A percentile compares a stretch with the other conserved stretches of the same genome.
phyloP scores from a whole-genome alignment of 768 basidiomycete genomes.

The Hydnum rufescens region DNA sequence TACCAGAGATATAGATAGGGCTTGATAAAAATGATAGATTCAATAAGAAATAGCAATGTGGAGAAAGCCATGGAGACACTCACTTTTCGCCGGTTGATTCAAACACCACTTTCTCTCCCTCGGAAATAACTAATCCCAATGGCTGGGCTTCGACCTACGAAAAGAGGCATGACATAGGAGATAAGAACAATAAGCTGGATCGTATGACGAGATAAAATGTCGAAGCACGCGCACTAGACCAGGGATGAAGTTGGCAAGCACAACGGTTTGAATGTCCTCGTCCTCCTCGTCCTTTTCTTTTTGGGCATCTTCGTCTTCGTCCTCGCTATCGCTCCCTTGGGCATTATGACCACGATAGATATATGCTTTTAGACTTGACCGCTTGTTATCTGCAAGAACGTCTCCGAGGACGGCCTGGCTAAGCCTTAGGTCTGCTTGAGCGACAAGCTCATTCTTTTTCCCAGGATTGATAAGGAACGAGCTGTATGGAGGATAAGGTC shows the following conservation, averaged over 20 bases:
- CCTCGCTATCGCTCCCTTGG: constrained; percentile 14
- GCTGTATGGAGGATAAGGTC: no score
- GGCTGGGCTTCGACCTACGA: constrained; percentile 20
- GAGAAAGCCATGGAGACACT: constrained; percentile 7
- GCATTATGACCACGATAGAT: neutral
- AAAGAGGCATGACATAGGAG: neutral
- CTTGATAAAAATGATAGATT: constrained; percentile 10
- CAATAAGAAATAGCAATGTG: neutral
- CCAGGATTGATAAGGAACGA: constrained; percentile 6
- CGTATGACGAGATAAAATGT: neutral
- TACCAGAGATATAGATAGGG: constrained; percentile 23
- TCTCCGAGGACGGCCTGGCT: constrained; percentile 23
- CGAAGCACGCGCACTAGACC: constrained; percentile 16
- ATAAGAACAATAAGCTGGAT: neutral
- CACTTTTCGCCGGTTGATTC: constrained; percentile 24
- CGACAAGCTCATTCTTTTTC: constrained; percentile 16
- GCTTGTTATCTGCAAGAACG: constrained; percentile 15
- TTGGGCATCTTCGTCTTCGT: constrained; percentile 15
- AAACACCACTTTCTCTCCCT: constrained; percentile 21
- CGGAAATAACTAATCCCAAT: constrained; percentile 20
- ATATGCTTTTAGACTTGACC: constrained; percentile 13
- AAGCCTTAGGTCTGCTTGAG: constrained; percentile 21
- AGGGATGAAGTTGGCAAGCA: constrained; percentile 19
- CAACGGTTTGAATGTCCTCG: constrained; percentile 9
- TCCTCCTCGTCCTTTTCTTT: constrained; percentile 11